Conservation (phyloP, 2,329 filamentous ascomycete species). For the Aaosphaeria arxii region DNA sequence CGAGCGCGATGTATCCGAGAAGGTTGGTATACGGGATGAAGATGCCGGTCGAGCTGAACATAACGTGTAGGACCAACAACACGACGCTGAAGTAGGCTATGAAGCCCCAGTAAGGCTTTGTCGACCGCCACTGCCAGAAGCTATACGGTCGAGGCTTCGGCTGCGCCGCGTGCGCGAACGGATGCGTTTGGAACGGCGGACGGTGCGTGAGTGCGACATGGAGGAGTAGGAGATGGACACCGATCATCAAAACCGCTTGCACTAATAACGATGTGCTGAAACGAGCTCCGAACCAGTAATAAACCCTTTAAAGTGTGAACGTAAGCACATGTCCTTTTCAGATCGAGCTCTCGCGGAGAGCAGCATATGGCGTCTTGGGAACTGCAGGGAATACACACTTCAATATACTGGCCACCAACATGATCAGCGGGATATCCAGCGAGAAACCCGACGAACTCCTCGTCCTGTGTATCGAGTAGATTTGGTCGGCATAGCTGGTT, state of each 20-base stretch:
- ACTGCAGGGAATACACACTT: conserved; percentile 45
- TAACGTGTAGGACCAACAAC: conserved; percentile 63
- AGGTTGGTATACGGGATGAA: conserved; percentile 64
- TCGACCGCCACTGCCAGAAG: conserved; percentile 79
- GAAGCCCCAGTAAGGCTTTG: conserved; percentile 78
- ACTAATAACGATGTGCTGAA: conserved; percentile 58
- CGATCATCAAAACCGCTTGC: conserved; percentile 60
- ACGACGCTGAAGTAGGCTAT: conserved; percentile 63
- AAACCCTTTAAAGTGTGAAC: conserved; percentile 45
- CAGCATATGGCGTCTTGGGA: background rate
- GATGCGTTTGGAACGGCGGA: conserved; percentile 45
- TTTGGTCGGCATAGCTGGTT: conserved; percentile 66
- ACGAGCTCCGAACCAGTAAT: conserved; percentile 64
- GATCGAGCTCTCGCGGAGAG: background rate
- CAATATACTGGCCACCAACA: conserved; percentile 62
- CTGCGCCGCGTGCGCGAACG: conserved; percentile 58
- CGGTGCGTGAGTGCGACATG: conserved; percentile 61
- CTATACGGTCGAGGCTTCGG: conserved; percentile 62
- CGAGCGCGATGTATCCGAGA: conserved; percentile 72
- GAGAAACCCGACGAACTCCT: conserved; percentile 63
- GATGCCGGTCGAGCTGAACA: conserved; percentile 59
- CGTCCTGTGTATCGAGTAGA: conserved; percentile 60
- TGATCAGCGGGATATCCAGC: conserved; percentile 64
- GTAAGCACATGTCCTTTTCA: background rate
- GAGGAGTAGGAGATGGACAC: conserved; percentile 56